Base-by-base conservation (phyloP, 1,284 basidiomycete species). In the Cystobasidium pallidum region DNA sequence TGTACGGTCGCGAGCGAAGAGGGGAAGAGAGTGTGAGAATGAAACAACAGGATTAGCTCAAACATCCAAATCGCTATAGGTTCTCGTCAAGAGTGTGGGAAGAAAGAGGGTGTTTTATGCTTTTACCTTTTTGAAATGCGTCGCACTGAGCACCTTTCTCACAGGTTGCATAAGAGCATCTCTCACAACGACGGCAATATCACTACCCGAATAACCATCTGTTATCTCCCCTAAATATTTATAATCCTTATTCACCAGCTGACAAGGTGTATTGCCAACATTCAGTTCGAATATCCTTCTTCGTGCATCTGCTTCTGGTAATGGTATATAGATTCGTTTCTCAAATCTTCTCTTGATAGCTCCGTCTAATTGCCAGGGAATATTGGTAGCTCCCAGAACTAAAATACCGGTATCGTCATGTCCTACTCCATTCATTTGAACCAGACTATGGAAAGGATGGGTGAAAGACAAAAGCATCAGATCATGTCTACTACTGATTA, bases 111-210 rank as follows among this genome's bases (percentile, higher is more conserved):
- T 30, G 19, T 19, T n/a, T n/a, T n/a, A n/a, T n/a, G n/a, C 4
- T 76, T 81, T 73, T 51, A 85, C 83, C 78, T 83, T 81, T 74
- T 94, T 94, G 84, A 99, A 99, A 82, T 99, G 95, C 1, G 94
- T 97, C 0, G 96, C 94, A 30, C 89, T 88, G 54, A 98, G 87
- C 51, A 99, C 93, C 81, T 98, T 99, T 70, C 96, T 88, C 26
- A 99, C 92, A 0, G 96, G 95, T 81, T 99, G 94, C 95, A 99
- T 99, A 73, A 99, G 85, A 0, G 95, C 95, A 79, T 99, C 96
- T 72, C 94, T 89, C 10, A 99, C 95, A 61, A 97, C 86, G 73
- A 97, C 91, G 1, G 94, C 89, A 74, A 99, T 94, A 83, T 99
- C 95, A 15, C 92, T 94, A 13, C 95, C 95, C 39, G 93, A 93